Percentiles rank a stretch among this genome's conserved stretches.
phyloP scores from a whole-genome alignment of 768 basidiomycete species.

The Hydnum rufescens region DNA sequence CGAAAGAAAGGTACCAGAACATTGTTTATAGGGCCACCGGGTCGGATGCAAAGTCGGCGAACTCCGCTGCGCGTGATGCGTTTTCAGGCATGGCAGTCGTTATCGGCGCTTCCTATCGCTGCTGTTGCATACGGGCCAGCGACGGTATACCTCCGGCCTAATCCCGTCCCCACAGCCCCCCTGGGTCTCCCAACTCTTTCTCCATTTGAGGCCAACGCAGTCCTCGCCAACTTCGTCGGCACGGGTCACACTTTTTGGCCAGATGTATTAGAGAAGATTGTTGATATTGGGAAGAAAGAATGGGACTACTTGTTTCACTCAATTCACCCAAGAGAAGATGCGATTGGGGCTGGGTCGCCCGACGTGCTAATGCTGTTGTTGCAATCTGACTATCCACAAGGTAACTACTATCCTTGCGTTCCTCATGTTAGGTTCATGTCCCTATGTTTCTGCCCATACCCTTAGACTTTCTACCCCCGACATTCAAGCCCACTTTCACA shows the following conservation, averaged over 20 bases:
- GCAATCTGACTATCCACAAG: slow-evolving; percentile 9
- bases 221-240: background rate
- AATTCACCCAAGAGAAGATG: background rate
- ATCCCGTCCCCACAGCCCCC: background rate
- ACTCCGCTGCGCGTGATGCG: background rate
- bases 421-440: too few relatives aligned
- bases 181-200: background rate
- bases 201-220: background rate
- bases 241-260: background rate
- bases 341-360: slow-evolving; percentile 5
- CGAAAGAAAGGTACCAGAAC: slow-evolving; percentile 81
- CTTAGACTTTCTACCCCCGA: slow-evolving; percentile 38
- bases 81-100: background rate
- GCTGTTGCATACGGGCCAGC: background rate
- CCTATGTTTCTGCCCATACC: background rate
- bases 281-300: background rate
- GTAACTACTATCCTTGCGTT: background rate
- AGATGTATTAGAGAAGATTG: background rate
- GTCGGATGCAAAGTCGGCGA: background rate
- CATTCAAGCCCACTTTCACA: slow-evolving; percentile 30
- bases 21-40: slow-evolving; percentile 20
- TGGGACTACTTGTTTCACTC: background rate
- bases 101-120: background rate
- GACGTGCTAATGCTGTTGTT: slow-evolving; percentile 7
- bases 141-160: background rate